phyloP scores from a whole-genome alignment of 495 filamentous ascomycete species.

The Parmelia sp. region DNA sequence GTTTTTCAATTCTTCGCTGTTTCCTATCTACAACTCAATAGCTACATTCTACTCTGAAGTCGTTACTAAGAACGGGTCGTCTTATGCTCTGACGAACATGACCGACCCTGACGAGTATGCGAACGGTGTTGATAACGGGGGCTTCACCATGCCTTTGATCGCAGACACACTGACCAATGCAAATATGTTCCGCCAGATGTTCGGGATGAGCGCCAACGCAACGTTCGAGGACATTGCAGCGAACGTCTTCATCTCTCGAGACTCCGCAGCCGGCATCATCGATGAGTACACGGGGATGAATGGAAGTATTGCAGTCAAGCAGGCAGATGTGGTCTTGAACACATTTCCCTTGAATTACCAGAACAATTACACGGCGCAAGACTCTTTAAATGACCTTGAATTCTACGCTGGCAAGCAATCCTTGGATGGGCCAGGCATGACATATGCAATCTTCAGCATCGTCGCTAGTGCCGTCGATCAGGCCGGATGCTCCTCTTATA shows the following conservation, averaged over 20 bases:
- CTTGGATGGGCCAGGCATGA: slow-evolving; percentile 58
- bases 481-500: slow-evolving; percentile 57
- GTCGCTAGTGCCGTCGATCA: slow-evolving; percentile 52
- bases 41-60: slow-evolving; percentile 52
- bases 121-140: slow-evolving; percentile 63
- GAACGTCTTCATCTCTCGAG: slow-evolving; percentile 47
- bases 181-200: slow-evolving; percentile 50
- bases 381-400: slow-evolving; percentile 50
- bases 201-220: slow-evolving; percentile 46
- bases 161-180: slow-evolving; percentile 50
- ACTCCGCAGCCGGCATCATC: slow-evolving; percentile 53
- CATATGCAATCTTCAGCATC: slow-evolving; percentile 58
- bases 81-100: slow-evolving; percentile 57
- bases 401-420: slow-evolving; percentile 63
- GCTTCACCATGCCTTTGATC: slow-evolving; percentile 66
- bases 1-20: slow-evolving; percentile 46
- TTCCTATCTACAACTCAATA: slow-evolving; percentile 54
- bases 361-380: slow-evolving; percentile 45
- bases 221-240: slow-evolving; percentile 49
- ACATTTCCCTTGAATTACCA: slow-evolving; percentile 53
- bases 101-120: slow-evolving; percentile 78
- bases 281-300: slow-evolving; percentile 66
- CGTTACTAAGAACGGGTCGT: slow-evolving; percentile 48
- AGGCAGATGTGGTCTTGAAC: slow-evolving; percentile 57
- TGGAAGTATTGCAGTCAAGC: slow-evolving; percentile 55